These are phyloP conservation scores for Ceratocystis destructans DNA, from an alignment of 2,329 filamentous ascomycete species.

Conservation along the genomic window DNA sequence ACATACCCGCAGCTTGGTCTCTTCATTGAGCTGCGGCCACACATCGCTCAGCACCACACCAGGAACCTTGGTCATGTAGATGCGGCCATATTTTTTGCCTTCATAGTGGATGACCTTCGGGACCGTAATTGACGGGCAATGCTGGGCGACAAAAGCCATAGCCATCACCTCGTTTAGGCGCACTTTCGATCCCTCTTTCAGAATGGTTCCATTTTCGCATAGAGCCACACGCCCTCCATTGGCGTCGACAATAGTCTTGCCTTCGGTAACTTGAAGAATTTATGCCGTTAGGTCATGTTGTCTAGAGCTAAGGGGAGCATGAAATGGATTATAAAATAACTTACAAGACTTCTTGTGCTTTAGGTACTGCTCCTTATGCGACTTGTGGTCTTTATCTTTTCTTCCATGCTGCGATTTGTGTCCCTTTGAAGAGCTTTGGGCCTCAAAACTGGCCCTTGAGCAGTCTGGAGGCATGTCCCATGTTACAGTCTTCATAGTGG, in stretches of 20 bases:
- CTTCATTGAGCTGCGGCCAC: background rate
- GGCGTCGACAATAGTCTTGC: background rate
- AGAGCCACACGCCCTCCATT: conserved; percentile 5
- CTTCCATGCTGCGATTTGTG: background rate
- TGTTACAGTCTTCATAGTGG: background rate
- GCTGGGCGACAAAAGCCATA: conserved; percentile 7
- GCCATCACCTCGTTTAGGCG: conserved; percentile 6
- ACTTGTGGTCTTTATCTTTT: background rate
- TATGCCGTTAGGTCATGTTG: background rate
- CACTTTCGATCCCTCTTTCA: conserved; percentile 10
- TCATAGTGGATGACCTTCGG: background rate
- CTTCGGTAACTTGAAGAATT: background rate
- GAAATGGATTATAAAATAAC: background rate
- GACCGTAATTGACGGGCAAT: background rate
- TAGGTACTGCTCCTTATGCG: background rate
- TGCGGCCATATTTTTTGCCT: background rate
- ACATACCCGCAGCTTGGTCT: conserved; percentile 6
- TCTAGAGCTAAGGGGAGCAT: background rate
- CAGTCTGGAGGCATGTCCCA: background rate
- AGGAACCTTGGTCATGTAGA: conserved; percentile 9
- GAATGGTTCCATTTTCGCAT: background rate
- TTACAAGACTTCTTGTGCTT: background rate
- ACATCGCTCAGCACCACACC: background rate
- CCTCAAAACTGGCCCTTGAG: background rate
- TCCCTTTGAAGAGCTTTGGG: background rate